phyloP scores from a whole-genome alignment of 768 basidiomycete species.

The Tylopilus sp. region DNA sequence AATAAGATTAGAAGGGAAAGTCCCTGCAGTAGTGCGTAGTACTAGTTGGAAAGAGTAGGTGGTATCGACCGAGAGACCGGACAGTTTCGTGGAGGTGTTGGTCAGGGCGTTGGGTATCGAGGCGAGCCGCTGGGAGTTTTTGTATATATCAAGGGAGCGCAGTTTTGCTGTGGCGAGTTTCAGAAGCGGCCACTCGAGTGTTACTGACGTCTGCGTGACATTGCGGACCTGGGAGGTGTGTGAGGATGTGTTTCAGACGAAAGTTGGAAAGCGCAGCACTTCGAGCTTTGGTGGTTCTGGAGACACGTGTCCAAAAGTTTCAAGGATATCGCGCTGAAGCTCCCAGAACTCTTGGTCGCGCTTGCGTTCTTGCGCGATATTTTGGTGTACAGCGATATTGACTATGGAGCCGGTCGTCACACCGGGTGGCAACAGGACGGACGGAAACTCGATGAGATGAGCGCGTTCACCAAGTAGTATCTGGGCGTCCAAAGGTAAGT shows the following conservation, averaged over 20 bases:
- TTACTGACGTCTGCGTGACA: constrained; percentile 94
- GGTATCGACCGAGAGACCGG: constrained; percentile 74
- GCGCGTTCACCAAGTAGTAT: constrained; percentile 92
- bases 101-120: constrained; percentile 77
- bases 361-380: constrained; percentile 76
- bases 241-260: neutral
- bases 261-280: constrained; percentile 39
- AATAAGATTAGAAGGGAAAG: constrained; percentile 80
- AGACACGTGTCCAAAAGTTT: constrained; percentile 62
- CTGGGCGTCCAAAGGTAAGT: constrained; percentile 35
- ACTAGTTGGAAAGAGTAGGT: constrained; percentile 95
- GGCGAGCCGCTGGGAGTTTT: constrained; percentile 84
- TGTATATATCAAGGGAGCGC: constrained; percentile 88
- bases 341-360: constrained; percentile 81
- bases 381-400: constrained; percentile 92
- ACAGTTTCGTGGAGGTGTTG: constrained; percentile 87
- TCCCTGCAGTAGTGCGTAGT: constrained; percentile 89
- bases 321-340: constrained; percentile 77
- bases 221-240: constrained; percentile 66
- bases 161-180: constrained; percentile 83
- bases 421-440: constrained; percentile 88
- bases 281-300: constrained; percentile 74
- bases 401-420: constrained; percentile 93
- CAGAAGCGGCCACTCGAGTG: constrained; percentile 90
- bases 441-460: constrained; percentile 97